These are phyloP conservation scores for Pseudonitzschia delicatissima DNA, from an alignment of 108 stramenopile species.

Conservation along the genomic window DNA sequence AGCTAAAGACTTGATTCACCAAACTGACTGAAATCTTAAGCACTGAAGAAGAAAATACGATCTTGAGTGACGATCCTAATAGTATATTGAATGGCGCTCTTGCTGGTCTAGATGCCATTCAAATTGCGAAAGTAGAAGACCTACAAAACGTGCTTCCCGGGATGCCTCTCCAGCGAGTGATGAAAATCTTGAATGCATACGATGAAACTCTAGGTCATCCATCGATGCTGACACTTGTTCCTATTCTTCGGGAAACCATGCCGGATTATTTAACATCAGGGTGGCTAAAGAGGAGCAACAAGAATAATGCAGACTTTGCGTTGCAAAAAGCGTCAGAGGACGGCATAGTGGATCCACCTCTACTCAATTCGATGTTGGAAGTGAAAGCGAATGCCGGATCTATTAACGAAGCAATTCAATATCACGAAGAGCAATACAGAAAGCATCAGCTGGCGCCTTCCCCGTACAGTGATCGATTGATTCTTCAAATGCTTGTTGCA, in stretches of 20 bases:
- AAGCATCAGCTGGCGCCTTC: conserved; percentile 57
- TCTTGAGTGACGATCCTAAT: background rate
- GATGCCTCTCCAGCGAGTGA: conserved; percentile 56
- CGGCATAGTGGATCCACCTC: conserved; percentile 55
- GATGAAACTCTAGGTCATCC: conserved; percentile 58
- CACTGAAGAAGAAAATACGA: background rate
- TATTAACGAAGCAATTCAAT: conserved; percentile 58
- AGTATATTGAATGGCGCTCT: background rate
- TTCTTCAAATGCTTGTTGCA: conserved; percentile 78
- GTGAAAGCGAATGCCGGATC: conserved; percentile 57
- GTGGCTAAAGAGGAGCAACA: conserved; percentile 60
- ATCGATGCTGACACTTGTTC: conserved; percentile 62
- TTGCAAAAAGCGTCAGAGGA: conserved; percentile 63
- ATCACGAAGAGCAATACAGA: conserved; percentile 55
- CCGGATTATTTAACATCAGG: conserved; percentile 58
- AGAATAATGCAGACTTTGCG: conserved; percentile 53
- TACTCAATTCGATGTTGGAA: conserved; percentile 74
- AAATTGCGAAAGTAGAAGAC: conserved; percentile 27
- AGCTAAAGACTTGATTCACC: background rate
- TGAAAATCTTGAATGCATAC: conserved; percentile 60
- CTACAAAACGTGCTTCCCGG: conserved; percentile 59
- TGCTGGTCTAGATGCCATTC: background rate
- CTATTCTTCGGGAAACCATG: conserved; percentile 74
- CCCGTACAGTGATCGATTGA: conserved; percentile 71
- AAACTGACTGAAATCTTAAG: too few species aligned